Conservation (phyloP, 2,329 filamentous ascomycete species). For the Aspergillus fructus region DNA sequence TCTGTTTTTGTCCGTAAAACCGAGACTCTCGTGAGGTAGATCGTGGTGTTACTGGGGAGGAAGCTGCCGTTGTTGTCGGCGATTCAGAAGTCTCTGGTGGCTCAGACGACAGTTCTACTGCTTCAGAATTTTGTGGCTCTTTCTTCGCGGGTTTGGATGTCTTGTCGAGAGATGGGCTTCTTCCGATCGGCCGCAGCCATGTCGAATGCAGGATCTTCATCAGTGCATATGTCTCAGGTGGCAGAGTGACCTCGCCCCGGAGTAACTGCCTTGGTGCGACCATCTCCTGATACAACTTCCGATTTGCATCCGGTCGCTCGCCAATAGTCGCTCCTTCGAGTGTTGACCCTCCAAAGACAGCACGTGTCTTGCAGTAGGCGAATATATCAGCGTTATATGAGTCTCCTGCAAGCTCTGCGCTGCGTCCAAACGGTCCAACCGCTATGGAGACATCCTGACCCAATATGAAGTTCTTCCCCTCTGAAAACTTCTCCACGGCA, state of each 20-base stretch:
- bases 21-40: background rate
- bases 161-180: background rate
- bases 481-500: slow-evolving; percentile 87
- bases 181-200: background rate
- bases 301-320: slow-evolving; percentile 88
- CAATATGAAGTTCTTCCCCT: slow-evolving; percentile 81
- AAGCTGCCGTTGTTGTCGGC: background rate
- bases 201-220: slow-evolving; percentile 79
- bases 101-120: background rate
- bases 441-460: slow-evolving; percentile 94
- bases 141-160: background rate
- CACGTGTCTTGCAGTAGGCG: slow-evolving; percentile 95
- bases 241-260: slow-evolving; percentile 70
- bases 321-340: slow-evolving; percentile 86
- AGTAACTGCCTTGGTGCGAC: slow-evolving; percentile 80
- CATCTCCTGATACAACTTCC: slow-evolving; percentile 83
- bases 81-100: background rate
- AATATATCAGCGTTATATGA: slow-evolving; percentile 89
- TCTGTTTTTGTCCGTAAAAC: background rate
- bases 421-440: slow-evolving; percentile 88
- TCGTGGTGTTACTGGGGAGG: background rate
- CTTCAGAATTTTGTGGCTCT: background rate
- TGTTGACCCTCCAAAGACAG: slow-evolving; percentile 87
- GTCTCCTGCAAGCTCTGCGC: slow-evolving; percentile 87
- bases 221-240: slow-evolving; percentile 76